Percentiles rank a stretch among this genome's conserved stretches.
Evolutionary conservation across 345 rosid genomes (phyloP).

Genomic region (sweet orange (Citrus sinensis)): DVS_A1.0 CM039164.1:1707001-1707500

Average conservation of each 20-base stretch:
- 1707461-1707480: constrained; percentile 97
- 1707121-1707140: constrained; percentile 9
- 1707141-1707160: constrained; percentile 3
- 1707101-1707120: background rate
- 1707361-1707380: constrained; percentile 59
- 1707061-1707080: constrained; percentile 16
- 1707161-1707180: constrained; percentile 1
- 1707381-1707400: constrained; percentile 63
- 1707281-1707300: constrained; percentile 2
- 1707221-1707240: constrained; percentile 39
- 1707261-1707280: background rate
- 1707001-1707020: background rate
- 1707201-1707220: constrained; percentile 13
- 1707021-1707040: background rate
- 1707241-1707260: constrained; percentile 11
- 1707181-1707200: constrained; percentile 16
- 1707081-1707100: constrained; percentile 10
- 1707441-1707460: constrained; percentile 78
- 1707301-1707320: constrained; percentile 6
- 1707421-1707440: constrained; percentile 80
- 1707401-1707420: constrained; percentile 59
- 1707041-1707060: background rate
- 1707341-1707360: background rate
- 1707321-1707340: background rate
- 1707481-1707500: constrained; percentile 82